Conservation (phyloP, 805 yeast species). For the Henningerozyma blattae region DNA sequence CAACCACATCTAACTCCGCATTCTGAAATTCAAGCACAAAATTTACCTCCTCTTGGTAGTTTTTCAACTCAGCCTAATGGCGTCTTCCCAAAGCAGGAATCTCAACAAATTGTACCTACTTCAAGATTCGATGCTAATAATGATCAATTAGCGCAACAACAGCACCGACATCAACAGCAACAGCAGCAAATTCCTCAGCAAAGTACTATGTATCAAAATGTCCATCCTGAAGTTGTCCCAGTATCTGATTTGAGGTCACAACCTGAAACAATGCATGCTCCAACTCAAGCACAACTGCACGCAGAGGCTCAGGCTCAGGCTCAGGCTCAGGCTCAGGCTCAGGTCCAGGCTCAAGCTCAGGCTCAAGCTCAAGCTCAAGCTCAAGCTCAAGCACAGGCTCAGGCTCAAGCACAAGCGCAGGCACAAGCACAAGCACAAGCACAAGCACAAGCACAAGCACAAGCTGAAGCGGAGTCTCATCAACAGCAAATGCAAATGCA, state of each 20-base stretch:
- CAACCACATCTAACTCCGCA: constrained; percentile 6
- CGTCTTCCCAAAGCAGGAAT: not conserved
- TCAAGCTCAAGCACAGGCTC: constrained; percentile 1
- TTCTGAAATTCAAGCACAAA: constrained; percentile 6
- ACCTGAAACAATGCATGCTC: not conserved
- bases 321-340: constrained; percentile 1
- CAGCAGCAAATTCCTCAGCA: constrained; percentile 4
- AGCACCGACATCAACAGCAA: constrained; percentile 10
- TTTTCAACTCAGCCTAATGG: constrained; percentile 28
- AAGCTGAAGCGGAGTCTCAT: constrained; percentile 15
- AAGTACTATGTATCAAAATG: constrained; percentile 1
- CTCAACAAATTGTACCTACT: not conserved
- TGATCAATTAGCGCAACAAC: constrained; percentile 8
- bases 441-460: constrained; percentile 16
- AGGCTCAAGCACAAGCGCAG: constrained; percentile 3
- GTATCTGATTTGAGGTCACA: constrained; percentile 27
- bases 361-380: constrained; percentile 4
- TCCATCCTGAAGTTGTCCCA: constrained; percentile 22
- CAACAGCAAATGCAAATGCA: constrained; percentile 7
- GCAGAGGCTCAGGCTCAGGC: constrained; percentile 1
- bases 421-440: constrained; percentile 6
- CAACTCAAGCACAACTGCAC: constrained; percentile 2
- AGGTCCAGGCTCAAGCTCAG: constrained; percentile 3
- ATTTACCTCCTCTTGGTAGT: constrained; percentile 27
- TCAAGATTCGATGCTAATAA: not conserved